Evolutionary conservation across 2,329 filamentous ascomycete genomes (phyloP).

Genomic region (Beauveria rudraprayagi): DNA sequence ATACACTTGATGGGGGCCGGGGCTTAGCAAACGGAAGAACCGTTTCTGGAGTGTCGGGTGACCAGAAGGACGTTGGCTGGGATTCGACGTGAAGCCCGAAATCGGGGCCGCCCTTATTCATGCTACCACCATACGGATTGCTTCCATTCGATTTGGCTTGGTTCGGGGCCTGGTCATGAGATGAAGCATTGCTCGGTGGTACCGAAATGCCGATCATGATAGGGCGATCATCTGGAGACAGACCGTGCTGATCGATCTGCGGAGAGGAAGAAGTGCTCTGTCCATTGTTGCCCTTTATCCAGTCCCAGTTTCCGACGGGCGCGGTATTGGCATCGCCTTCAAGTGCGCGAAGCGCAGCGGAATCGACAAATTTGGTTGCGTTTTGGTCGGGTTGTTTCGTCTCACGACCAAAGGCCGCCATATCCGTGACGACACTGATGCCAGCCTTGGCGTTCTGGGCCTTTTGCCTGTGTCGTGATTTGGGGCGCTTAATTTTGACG

Average conservation of each 20-base stretch:
- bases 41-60: constrained; percentile 51
- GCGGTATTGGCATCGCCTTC: constrained; percentile 47
- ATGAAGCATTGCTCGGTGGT: constrained; percentile 34
- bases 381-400: constrained; percentile 23
- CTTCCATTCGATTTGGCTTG: constrained; percentile 24
- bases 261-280: constrained; percentile 22
- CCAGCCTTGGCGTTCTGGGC: constrained; percentile 53
- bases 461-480: constrained; percentile 54
- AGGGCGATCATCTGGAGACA: constrained; percentile 61
- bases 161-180: constrained; percentile 24
- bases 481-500: constrained; percentile 38
- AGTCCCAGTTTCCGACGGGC: constrained; percentile 50
- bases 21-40: constrained; percentile 31
- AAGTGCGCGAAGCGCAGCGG: constrained; percentile 50
- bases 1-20: constrained; percentile 50
- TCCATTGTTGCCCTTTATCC: constrained; percentile 38
- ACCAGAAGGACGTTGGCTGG: constrained; percentile 47
- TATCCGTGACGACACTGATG: constrained; percentile 63
- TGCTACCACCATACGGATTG: background rate
- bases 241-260: constrained; percentile 30
- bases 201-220: constrained; percentile 67
- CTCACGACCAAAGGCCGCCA: constrained; percentile 43
- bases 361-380: constrained; percentile 45
- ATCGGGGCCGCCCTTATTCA: background rate
- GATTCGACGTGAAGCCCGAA: constrained; percentile 15